These are phyloP conservation scores for Zancudomyces culisetae DNA, from an alignment of 371 early-diverging fungal genomes.

Conservation along the genomic window DNA sequence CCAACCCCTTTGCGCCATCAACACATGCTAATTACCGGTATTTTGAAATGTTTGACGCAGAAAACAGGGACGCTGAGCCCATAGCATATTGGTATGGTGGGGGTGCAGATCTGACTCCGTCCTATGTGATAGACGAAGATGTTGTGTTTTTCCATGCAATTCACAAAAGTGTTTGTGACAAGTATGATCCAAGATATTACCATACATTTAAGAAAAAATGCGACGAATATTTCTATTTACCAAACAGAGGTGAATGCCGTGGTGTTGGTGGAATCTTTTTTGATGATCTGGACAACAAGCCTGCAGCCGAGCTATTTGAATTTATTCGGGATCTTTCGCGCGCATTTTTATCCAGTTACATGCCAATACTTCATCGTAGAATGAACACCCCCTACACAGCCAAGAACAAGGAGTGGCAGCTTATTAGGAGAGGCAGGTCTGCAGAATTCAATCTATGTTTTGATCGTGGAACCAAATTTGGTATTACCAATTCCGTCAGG, in stretches of 20 bases:
- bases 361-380: slow-evolving; percentile 49
- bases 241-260: slow-evolving; percentile 56
- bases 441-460: slow-evolving; percentile 76
- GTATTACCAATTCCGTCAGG: slow-evolving; percentile 56
- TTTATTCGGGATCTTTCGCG: slow-evolving; percentile 49
- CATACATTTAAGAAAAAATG: slow-evolving; percentile 63
- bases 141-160: slow-evolving; percentile 56
- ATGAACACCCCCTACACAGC: slow-evolving; percentile 41
- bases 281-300: slow-evolving; percentile 56
- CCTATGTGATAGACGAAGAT: slow-evolving; percentile 60
- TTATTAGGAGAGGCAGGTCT: slow-evolving; percentile 70
- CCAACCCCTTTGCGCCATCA: slow-evolving; percentile 87
- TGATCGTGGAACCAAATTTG: slow-evolving; percentile 81
- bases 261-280: slow-evolving; percentile 80
- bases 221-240: slow-evolving; percentile 58
- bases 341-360: slow-evolving; percentile 50
- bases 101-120: slow-evolving; percentile 64
- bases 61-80: slow-evolving; percentile 30
- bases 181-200: slow-evolving; percentile 45
- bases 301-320: slow-evolving; percentile 43
- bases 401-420: slow-evolving; percentile 61
- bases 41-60: slow-evolving; percentile 53
- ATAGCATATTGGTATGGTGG: slow-evolving; percentile 76
- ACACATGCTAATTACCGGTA: slow-evolving; percentile 93
- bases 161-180: slow-evolving; percentile 58